These are phyloP conservation scores for Macrophomina phaseolina DNA, from an alignment of 2,329 filamentous ascomycete species.

Conservation along the genomic window DNA sequence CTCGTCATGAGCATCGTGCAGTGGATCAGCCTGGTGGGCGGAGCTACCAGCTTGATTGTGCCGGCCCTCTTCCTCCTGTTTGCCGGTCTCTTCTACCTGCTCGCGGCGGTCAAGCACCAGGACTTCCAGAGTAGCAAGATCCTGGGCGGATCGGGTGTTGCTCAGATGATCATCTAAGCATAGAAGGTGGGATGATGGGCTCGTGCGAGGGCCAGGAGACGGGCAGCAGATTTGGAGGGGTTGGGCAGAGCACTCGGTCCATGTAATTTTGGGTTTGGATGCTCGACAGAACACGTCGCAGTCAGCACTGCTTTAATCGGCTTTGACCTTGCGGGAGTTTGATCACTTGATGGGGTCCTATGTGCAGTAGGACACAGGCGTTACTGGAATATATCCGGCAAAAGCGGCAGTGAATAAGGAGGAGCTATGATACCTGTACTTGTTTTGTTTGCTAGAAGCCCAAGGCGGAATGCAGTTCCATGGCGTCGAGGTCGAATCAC, in stretches of 20 bases:
- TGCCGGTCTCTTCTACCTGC: conserved; percentile 78
- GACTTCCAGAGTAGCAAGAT: conserved; percentile 94
- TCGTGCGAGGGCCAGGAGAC: conserved; percentile 1
- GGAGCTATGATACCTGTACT: conserved; percentile 22
- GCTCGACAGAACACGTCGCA: conserved; percentile 19
- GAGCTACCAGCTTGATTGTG: conserved; percentile 76
- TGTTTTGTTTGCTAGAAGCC: conserved; percentile 12
- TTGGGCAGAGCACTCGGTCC: neutral
- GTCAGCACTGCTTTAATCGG: neutral
- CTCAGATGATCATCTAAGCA: conserved; percentile 91
- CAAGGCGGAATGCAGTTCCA: conserved; percentile 13
- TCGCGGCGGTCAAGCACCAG: conserved; percentile 82
- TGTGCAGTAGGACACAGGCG: conserved; percentile 17
- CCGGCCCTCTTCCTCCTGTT: conserved; percentile 81
- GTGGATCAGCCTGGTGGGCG: conserved; percentile 75
- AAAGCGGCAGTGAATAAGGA: conserved; percentile 14
- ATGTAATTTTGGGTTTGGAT: conserved; percentile 19
- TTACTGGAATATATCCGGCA: conserved; percentile 24
- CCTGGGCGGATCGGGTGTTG: conserved; percentile 88
- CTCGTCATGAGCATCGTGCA: conserved; percentile 78
- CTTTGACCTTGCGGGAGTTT: neutral
- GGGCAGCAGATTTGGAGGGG: neutral
- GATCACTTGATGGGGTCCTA: conserved; percentile 7
- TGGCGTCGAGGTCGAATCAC: conserved; percentile 17
- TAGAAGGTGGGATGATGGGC: neutral